A percentile compares a stretch with the other conserved stretches of the same genome.
These are phyloP conservation scores for Lachancea meyersii DNA, from an alignment of 805 yeast species.

Conservation along the genomic window DNA sequence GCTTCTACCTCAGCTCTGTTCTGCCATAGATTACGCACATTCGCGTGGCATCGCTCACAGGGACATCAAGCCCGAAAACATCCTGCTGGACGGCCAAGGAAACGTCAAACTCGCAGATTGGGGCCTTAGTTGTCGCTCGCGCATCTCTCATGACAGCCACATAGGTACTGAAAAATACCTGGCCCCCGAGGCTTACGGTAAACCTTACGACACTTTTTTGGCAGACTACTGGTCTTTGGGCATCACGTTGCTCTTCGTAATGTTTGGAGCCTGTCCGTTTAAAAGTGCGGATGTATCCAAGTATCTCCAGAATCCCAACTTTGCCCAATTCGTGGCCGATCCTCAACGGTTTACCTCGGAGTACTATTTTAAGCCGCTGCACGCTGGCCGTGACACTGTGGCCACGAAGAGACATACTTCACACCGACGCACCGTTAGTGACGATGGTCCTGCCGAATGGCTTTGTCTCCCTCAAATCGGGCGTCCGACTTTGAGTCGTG, in stretches of 20 bases:
- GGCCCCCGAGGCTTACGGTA: slow-evolving; percentile 77
- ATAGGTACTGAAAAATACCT: slow-evolving; percentile 84
- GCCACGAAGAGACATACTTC: neutral
- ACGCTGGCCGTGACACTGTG: slow-evolving; percentile 1
- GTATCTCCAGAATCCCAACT: slow-evolving; percentile 40
- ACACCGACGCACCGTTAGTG: neutral
- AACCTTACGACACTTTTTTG: slow-evolving; percentile 59
- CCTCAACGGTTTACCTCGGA: slow-evolving; percentile 22
- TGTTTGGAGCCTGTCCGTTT: slow-evolving; percentile 84
- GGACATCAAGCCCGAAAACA: slow-evolving; percentile 70
- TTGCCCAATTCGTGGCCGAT: slow-evolving; percentile 15
- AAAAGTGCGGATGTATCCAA: slow-evolving; percentile 56
- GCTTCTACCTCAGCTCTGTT: slow-evolving; percentile 43
- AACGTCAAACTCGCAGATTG: slow-evolving; percentile 63
- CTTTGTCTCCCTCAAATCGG: slow-evolving; percentile 3
- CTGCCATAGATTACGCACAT: slow-evolving; percentile 52
- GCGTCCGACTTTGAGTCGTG: neutral
- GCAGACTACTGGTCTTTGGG: slow-evolving; percentile 90
- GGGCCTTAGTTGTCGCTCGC: slow-evolving; percentile 52
- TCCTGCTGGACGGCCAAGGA: slow-evolving; percentile 46
- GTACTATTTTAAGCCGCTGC: slow-evolving; percentile 17
- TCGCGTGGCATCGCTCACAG: slow-evolving; percentile 56
- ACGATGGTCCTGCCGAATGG: slow-evolving; percentile 8
- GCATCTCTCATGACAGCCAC: slow-evolving; percentile 30
- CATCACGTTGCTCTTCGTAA: slow-evolving; percentile 65